Evolutionary conservation across 768 basidiomycete species (phyloP).

Genomic region (Panaeolus papilionaceus): DNA sequence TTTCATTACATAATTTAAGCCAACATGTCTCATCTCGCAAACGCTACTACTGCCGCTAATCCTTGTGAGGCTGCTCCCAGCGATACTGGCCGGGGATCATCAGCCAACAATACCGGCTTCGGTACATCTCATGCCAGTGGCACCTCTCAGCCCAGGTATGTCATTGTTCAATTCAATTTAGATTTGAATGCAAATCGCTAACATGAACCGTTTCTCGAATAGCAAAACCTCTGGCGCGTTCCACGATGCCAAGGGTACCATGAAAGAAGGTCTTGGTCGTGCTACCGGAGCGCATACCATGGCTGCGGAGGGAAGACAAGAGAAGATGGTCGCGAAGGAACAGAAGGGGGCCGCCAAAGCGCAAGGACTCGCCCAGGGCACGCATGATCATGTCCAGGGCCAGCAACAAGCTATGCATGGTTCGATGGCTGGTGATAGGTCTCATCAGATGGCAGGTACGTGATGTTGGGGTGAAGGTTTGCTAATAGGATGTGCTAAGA

Average conservation of each 20-base stretch:
- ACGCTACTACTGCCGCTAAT: neutral
- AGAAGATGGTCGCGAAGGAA: conserved; percentile 53
- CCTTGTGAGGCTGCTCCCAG: neutral
- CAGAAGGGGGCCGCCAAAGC: conserved; percentile 52
- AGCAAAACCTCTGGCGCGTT: conserved; percentile 47
- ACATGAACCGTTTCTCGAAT: neutral
- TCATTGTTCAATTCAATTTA: neutral
- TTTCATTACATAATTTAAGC: neutral
- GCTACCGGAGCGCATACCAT: conserved; percentile 48
- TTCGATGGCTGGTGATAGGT: conserved; percentile 52
- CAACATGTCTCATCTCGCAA: neutral
- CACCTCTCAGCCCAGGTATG: neutral
- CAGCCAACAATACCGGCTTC: conserved; percentile 18
- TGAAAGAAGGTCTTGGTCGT: conserved; percentile 45
- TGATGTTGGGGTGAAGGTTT: neutral
- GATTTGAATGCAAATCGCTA: neutral
- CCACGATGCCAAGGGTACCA: conserved; percentile 45
- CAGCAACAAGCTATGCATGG: conserved; percentile 53
- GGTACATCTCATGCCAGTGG: neutral
- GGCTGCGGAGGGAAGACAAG: conserved; percentile 52
- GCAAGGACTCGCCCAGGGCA: conserved; percentile 53
- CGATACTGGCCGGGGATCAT: neutral
- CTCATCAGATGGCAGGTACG: conserved; percentile 46
- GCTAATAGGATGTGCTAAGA: neutral
- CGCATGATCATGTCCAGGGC: conserved; percentile 46